Evolutionary conservation across 2,329 filamentous ascomycete species (phyloP), one percentile per base, ranked within the genome.

Genomic region (Colletotrichum musicola): DNA sequence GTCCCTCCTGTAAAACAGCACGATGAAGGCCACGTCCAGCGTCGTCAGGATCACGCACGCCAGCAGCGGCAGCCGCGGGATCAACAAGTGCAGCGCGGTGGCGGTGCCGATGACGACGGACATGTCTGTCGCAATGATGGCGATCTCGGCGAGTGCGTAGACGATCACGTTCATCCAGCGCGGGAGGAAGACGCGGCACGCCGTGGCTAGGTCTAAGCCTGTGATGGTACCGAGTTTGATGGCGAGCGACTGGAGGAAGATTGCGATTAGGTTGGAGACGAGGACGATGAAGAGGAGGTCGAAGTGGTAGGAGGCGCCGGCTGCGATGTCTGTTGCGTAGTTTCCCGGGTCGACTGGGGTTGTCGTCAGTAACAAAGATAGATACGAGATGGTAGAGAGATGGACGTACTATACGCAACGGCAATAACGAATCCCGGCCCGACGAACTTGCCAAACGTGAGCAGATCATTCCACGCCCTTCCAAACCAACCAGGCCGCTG

Each of bases 101-200:
- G 90, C 90, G 13, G 89, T 91, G 56, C 90, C 90, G 71, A 93
- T 92, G 27, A 92, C 90, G 82, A 92, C 90, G 64, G 90, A 90
- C 72, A 93, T 88, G 75, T 93, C 90, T 0, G 90, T 93, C 1
- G 90, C 90, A 62, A 93, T 88, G 65, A 93, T 93, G 69, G 90
- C 89, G 6, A 85, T 80, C 76, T 93, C 90, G 1, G 90, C 86
- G 71, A 92, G 80, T 25, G 84, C 77, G 73, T 92, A 93, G 4
- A 93, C 80, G 20, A 82, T 74, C 30, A 86, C 83, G 70, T 89
- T 91, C 64, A 92, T 76, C 90, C 90, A 93, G 72, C 80, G 81
- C 1, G 90, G 90, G 13, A 92, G 82, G 75, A 90, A 89, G 14
- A 84, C 88, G 40, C 90, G 86, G 73, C 89, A 92, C 13, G 89